Evolutionary conservation across 1,284 basidiomycete genomes (phyloP).

Genomic region (Tilletiaria anomala): DNA sequence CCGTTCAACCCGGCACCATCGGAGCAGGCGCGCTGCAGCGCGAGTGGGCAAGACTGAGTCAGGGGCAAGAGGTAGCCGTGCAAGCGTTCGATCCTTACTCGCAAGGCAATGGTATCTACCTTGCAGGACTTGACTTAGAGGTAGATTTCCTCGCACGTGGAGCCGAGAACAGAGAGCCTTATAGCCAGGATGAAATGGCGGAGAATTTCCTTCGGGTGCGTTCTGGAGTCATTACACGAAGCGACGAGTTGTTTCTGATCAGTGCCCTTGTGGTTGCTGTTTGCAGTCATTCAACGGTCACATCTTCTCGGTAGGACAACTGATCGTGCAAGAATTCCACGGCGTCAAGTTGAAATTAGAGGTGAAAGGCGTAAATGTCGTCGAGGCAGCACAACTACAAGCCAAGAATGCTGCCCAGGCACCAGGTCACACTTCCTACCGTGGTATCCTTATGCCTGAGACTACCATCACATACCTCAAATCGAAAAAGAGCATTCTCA

Average conservation of each 20-base stretch:
- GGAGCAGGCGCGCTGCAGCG: slow-evolving; percentile 28
- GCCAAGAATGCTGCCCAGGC: slow-evolving; percentile 39
- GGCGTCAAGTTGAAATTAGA: slow-evolving; percentile 66
- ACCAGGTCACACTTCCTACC: slow-evolving; percentile 17
- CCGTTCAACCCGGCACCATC: slow-evolving; percentile 21
- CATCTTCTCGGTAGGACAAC: slow-evolving; percentile 50
- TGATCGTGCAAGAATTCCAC: slow-evolving; percentile 77
- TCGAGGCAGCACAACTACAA: slow-evolving; percentile 43
- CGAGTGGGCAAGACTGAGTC: slow-evolving; percentile 33
- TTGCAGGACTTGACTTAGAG: slow-evolving; percentile 32
- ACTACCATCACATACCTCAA: slow-evolving; percentile 83
- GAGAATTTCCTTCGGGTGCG: slow-evolving; percentile 53
- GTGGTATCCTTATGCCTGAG: slow-evolving; percentile 71
- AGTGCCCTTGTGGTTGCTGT: not conserved
- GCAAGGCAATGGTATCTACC: slow-evolving; percentile 25
- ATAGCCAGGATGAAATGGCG: slow-evolving; percentile 68
- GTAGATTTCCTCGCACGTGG: slow-evolving; percentile 23
- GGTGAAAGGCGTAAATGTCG: slow-evolving; percentile 53
- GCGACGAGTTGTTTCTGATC: not conserved
- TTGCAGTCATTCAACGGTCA: slow-evolving; percentile 50
- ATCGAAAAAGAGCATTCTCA: slow-evolving; percentile 63
- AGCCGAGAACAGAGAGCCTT: slow-evolving; percentile 15
- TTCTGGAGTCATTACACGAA: not conserved
- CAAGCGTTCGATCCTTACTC: slow-evolving; percentile 28
- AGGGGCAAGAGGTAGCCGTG: slow-evolving; percentile 26